Conservation (phyloP, 768 basidiomycete genomes). For the Xerocomus potaroensis region DNA sequence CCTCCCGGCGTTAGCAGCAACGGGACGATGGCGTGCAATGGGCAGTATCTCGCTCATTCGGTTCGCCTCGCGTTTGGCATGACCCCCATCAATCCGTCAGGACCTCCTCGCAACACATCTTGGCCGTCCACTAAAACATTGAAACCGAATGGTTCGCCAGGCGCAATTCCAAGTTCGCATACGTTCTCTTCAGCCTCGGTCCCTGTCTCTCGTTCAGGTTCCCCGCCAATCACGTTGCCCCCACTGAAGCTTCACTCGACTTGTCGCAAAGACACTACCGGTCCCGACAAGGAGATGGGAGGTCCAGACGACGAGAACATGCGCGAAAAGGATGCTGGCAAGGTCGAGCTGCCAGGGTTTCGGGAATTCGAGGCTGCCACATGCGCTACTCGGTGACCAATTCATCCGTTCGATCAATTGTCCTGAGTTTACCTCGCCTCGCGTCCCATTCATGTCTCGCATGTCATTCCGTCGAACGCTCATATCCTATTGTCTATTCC, state of each 20-base stretch:
- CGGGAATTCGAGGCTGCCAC: constrained; percentile 58
- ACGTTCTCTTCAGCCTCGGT: constrained; percentile 24
- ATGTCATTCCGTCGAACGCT: constrained; percentile 8
- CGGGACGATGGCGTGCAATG: constrained; percentile 29
- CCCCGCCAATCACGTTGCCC: constrained; percentile 69
- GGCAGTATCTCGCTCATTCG: constrained; percentile 75
- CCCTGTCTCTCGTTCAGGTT: constrained; percentile 59
- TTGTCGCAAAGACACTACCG: constrained; percentile 8
- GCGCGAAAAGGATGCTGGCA: constrained; percentile 17
- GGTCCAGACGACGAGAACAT: constrained; percentile 20
- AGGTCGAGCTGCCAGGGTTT: constrained; percentile 58
- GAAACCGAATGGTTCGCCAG: constrained; percentile 11
- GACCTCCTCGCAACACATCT: constrained; percentile 36
- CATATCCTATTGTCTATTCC: constrained; percentile 19
- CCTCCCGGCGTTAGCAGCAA: constrained; percentile 34
- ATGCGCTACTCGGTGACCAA: constrained; percentile 16
- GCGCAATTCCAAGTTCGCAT: constrained; percentile 5
- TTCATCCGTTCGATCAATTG: neutral
- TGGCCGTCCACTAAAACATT: constrained; percentile 30
- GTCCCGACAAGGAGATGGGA: constrained; percentile 18
- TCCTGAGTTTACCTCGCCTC: neutral
- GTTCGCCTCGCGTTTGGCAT: constrained; percentile 88
- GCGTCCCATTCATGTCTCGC: constrained; percentile 5
- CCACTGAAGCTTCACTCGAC: constrained; percentile 52
- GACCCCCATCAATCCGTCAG: constrained; percentile 64